Conservation (phyloP, 1,284 basidiomycete genomes). For the Xerocomus amazonicus region DNA sequence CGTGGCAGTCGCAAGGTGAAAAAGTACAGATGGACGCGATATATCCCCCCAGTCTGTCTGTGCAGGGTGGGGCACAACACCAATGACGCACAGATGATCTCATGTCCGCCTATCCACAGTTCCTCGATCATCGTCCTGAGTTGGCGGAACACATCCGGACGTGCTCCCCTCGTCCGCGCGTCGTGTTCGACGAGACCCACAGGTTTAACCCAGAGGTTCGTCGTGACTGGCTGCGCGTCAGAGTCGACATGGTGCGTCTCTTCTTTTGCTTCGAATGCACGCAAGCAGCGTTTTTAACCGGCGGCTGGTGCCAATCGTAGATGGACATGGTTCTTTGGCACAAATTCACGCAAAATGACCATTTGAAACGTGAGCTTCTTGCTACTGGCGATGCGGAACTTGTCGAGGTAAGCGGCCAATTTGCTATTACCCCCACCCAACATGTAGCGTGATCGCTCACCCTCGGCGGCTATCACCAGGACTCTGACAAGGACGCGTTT, state of each 20-base stretch:
- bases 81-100: conserved; percentile 17
- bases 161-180: conserved; percentile 34
- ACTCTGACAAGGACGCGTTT: conserved; percentile 38
- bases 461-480: conserved; percentile 24
- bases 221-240: conserved; percentile 34
- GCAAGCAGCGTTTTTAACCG: conserved; percentile 8
- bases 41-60: neutral
- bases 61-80: conserved; percentile 1
- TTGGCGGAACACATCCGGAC: conserved; percentile 39
- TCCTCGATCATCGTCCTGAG: conserved; percentile 35
- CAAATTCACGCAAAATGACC: conserved; percentile 36
- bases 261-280: conserved; percentile 10
- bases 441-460: conserved; percentile 14
- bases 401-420: conserved; percentile 31
- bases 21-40: neutral
- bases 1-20: neutral
- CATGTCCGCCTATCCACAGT: conserved; percentile 22
- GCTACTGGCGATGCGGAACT: conserved; percentile 36
- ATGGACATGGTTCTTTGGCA: conserved; percentile 35
- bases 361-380: conserved; percentile 34
- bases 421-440: neutral
- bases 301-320: conserved; percentile 16
- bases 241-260: conserved; percentile 32
- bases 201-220: conserved; percentile 38
- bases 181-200: conserved; percentile 38